Evolutionary conservation across 139 green algal species (phyloP), one percentile per base, ranked within the genome.

Genomic region (Chlorella sorokiniana): DNA sequence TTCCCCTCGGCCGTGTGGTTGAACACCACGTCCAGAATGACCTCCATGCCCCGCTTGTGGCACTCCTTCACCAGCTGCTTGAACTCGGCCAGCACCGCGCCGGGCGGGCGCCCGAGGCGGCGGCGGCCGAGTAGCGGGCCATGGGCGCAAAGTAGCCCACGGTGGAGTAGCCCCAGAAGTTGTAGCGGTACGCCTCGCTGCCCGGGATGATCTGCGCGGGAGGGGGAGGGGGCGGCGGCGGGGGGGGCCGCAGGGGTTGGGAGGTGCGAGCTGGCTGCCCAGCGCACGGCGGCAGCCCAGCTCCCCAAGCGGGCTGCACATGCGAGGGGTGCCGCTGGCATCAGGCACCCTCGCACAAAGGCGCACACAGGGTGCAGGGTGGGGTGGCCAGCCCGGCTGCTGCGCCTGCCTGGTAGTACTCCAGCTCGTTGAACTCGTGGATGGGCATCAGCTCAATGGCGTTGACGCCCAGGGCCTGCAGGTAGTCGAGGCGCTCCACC

Each of bases 1-100:
- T 98, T 98, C 68, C 95, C 95, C 85, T 99, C 97, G 6, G 96
- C 95, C 14, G 97, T 99, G 93, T 99, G 97, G 89, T 99, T 99
- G 93, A 98, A 98, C 64, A 99, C 97, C 7, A 99, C 95, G 78
- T 99, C 97, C 76, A 99, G 85, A 65, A 98, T 96, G 40, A 99
- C 95, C 93, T 99, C 97, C 10, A 99, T 98, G 59, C 97, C 97
- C 1, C 93, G 74, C 74, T 83, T 87, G 88, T 99, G 97, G 44
- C 86, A 92, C 86, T 96, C 95, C 71, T 92, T 93, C 22, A 99
- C 95, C 69, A 99, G 85, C 67, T 82, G 64, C 88, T 99, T 99
- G 87, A 99, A 97, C 90, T 99, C 97, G 71, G 92, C 88, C 41
- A 93, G 79, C 42, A 94, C 70, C n/a, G 83, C 85, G 23, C 54